A percentile compares a stretch with the other conserved stretches of the same genome.
Conservation (phyloP, 2,329 filamentous ascomycete species). For the Raffaelea albimanens region DNA sequence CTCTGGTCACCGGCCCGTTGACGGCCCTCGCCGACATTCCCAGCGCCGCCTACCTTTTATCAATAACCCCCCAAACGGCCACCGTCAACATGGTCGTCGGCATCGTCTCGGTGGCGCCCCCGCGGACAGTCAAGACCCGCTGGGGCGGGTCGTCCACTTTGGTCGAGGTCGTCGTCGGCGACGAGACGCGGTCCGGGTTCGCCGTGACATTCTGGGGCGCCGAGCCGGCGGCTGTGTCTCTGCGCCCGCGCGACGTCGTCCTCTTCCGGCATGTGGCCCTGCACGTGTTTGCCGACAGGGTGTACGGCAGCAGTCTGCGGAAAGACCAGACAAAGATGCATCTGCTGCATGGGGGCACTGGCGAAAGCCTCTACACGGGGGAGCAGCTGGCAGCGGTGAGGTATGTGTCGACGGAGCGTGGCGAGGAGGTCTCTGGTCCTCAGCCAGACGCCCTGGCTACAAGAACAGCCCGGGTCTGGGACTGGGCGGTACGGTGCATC, state of each 20-base stretch:
- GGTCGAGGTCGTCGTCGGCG: conserved; percentile 71
- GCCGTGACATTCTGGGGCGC: conserved; percentile 1
- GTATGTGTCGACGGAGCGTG: too few relatives aligned
- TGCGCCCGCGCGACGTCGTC: conserved; percentile 67
- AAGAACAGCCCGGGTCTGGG: conserved; percentile 58
- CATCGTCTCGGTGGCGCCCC: conserved; percentile 60
- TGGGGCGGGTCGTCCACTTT: conserved; percentile 55
- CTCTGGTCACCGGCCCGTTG: too few relatives aligned
- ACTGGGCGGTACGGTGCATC: conserved; percentile 70
- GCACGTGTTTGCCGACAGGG: conserved; percentile 62
- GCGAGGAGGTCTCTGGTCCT: too few relatives aligned
- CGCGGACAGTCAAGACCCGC: conserved; percentile 58
- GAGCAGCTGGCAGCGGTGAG: too few relatives aligned
- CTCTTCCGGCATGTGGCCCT: conserved; percentile 73
- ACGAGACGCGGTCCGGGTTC: conserved; percentile 65
- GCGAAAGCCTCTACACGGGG: conserved; percentile 23
- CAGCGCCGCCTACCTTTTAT: conserved; percentile 50
- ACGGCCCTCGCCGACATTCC: conserved; percentile 64
- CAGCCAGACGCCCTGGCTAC: conserved; percentile 40
- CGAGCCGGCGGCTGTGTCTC: conserved; percentile 19
- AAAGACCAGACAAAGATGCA: conserved; percentile 60
- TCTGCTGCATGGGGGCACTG: conserved; percentile 50
- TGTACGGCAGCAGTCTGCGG: conserved; percentile 77
- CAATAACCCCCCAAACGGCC: conserved; percentile 69
- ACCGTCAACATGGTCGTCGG: conserved; percentile 76